Conservation (phyloP, 129 eudicot species). For the Rutidosis leptorrhynchoides region DNA sequence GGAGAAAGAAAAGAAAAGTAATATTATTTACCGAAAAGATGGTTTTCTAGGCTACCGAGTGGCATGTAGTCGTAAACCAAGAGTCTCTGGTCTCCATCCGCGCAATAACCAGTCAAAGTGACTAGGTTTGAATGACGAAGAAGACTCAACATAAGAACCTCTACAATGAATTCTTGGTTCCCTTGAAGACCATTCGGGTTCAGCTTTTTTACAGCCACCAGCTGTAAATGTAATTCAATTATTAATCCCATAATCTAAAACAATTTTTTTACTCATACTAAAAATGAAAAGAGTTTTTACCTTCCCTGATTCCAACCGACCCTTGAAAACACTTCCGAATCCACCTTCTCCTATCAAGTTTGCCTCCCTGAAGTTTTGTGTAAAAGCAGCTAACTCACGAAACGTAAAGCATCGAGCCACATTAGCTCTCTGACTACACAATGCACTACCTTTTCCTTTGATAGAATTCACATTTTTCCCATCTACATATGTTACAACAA, state of each 20-base stretch:
- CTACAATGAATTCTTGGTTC: constrained; percentile 82
- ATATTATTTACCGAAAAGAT: constrained; percentile 76
- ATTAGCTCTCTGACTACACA: too few species aligned
- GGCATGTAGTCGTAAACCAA: constrained; percentile 91
- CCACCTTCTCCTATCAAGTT: constrained; percentile 93
- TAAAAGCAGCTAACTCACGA: constrained; percentile 72
- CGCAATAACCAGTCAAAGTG: constrained; percentile 82
- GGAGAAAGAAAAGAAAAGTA: not conserved
- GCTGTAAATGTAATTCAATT: too few species aligned
- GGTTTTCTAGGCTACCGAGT: constrained; percentile 78
- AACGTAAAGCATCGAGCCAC: constrained; percentile 76
- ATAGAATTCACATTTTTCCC: constrained; percentile 29
- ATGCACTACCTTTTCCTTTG: constrained; percentile 45
- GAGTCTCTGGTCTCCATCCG: constrained; percentile 88
- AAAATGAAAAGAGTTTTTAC: constrained; percentile 31
- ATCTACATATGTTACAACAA: constrained; percentile 24
- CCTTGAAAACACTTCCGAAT: constrained; percentile 87
- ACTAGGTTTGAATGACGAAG: constrained; percentile 86
- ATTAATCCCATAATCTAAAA: too few species aligned
- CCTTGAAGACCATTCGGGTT: constrained; percentile 77
- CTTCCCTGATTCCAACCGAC: constrained; percentile 69
- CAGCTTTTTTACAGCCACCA: constrained; percentile 80
- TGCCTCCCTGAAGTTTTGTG: constrained; percentile 72
- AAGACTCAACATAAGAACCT: constrained; percentile 84
- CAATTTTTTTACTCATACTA: not conserved